A percentile compares a stretch with the other conserved stretches of the same genome.
These are phyloP conservation scores for Clavispora phyllophila DNA, from an alignment of 805 yeast genomes.

Conservation along the genomic window DNA sequence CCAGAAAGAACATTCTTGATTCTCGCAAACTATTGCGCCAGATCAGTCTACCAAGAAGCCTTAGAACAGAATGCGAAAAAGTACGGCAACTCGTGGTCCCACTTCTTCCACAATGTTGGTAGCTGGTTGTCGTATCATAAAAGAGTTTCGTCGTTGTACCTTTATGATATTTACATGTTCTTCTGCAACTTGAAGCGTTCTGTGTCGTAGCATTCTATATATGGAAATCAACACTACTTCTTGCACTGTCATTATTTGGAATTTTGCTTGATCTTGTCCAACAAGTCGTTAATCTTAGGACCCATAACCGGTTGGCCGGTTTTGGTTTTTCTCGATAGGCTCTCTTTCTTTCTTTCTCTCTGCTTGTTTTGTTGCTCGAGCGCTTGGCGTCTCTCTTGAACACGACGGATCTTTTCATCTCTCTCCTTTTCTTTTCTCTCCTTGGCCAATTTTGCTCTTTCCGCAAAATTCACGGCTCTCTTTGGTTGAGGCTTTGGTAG, in stretches of 20 bases:
- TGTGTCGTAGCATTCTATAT: background rate
- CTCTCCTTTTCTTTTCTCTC: conserved; percentile 43
- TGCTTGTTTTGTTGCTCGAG: conserved; percentile 35
- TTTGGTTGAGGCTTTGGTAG: conserved; percentile 1
- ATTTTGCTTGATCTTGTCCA: conserved; percentile 68
- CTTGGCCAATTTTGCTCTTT: conserved; percentile 40
- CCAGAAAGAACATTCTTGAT: conserved; percentile 83
- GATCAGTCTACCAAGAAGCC: conserved; percentile 67
- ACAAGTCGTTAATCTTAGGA: conserved; percentile 71
- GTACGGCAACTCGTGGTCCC: conserved; percentile 16
- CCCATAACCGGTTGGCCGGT: conserved; percentile 90
- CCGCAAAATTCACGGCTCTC: conserved; percentile 33
- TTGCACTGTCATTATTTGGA: conserved; percentile 1
- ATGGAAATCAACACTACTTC: background rate
- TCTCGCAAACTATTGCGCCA: conserved; percentile 86
- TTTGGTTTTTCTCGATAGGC: conserved; percentile 48
- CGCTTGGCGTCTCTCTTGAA: conserved; percentile 32
- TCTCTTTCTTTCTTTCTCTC: conserved; percentile 39
- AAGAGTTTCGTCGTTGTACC: conserved; percentile 25
- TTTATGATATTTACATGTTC: conserved; percentile 31
- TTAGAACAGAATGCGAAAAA: conserved; percentile 30
- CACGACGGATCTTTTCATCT: conserved; percentile 32
- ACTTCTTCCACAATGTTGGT: conserved; percentile 13
- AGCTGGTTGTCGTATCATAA: conserved; percentile 34
- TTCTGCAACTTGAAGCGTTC: conserved; percentile 7